These are phyloP conservation scores for Pythium volutum DNA, from an alignment of 352 stramenopile species.

Conservation along the genomic window DNA sequence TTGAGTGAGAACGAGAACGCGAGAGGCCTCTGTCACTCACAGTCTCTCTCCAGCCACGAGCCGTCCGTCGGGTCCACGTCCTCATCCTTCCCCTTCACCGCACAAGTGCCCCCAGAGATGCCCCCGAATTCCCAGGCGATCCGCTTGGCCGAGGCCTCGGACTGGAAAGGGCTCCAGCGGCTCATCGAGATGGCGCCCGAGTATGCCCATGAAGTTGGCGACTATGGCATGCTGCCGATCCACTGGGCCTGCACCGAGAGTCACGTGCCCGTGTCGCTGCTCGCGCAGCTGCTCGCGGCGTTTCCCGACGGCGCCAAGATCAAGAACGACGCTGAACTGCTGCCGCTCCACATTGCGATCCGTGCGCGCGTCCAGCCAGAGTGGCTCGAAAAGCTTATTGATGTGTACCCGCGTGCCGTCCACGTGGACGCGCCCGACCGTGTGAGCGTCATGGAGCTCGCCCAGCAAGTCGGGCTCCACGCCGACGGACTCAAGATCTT, in stretches of 20 bases:
- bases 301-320: slow-evolving; percentile 52
- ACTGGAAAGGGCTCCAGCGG: slow-evolving; percentile 68
- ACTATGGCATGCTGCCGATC: slow-evolving; percentile 82
- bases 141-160: slow-evolving; percentile 67
- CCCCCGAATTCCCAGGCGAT: slow-evolving; percentile 59
- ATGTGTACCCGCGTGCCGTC: slow-evolving; percentile 51
- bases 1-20: no score
- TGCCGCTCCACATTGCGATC: slow-evolving; percentile 83
- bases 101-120: slow-evolving; percentile 3
- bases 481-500: slow-evolving; percentile 51
- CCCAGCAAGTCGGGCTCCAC: slow-evolving; percentile 38
- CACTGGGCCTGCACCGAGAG: slow-evolving; percentile 79
- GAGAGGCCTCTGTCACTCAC: no score
- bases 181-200: slow-evolving; percentile 54
- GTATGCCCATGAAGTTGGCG: slow-evolving; percentile 46
- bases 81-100: not conserved
- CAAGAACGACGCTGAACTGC: slow-evolving; percentile 61
- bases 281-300: slow-evolving; percentile 55
- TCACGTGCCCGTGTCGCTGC: slow-evolving; percentile 55
- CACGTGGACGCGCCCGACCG: slow-evolving; percentile 42
- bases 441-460: slow-evolving; percentile 51
- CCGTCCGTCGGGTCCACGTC: not conserved
- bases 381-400: slow-evolving; percentile 53
- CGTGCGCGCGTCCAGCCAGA: slow-evolving; percentile 39
- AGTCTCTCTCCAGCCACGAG: no score